phyloP scores from a whole-genome alignment of 352 stramenopile species.

The Pelagophyceae sp. region DNA sequence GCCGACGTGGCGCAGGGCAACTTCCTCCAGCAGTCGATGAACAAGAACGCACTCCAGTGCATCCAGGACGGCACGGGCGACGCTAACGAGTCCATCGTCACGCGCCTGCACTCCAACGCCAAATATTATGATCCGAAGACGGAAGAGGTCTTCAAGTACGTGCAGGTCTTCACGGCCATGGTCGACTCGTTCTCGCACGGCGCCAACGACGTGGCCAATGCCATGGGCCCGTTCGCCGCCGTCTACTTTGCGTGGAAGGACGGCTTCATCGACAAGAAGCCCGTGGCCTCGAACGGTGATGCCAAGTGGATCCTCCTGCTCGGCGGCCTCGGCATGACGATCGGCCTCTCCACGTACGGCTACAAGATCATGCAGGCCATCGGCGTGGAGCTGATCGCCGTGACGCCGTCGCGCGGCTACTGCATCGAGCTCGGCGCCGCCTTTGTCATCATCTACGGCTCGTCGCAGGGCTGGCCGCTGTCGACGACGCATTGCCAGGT shows the following conservation, averaged over 20 bases:
- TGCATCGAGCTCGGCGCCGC: no score
- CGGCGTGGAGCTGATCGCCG: constrained; percentile 42
- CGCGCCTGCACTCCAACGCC: constrained; percentile 32
- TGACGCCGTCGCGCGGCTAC: no score
- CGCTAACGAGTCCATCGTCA: constrained; percentile 24
- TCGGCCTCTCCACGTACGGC: no score
- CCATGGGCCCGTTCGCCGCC: no score
- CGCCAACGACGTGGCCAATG: no score
- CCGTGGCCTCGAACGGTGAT: no score
- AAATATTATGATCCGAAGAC: no score
- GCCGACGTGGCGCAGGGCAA: neutral
- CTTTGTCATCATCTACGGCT: no score
- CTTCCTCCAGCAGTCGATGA: constrained; percentile 35
- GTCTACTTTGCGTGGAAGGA: constrained; percentile 66
- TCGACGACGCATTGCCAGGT: no score
- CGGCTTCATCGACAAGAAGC: constrained; percentile 33
- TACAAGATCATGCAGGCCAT: no score
- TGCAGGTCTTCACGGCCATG: constrained; percentile 60
- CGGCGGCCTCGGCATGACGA: constrained; percentile 49
- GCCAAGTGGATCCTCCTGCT: constrained; percentile 56
- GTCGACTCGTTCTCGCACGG: constrained; percentile 60
- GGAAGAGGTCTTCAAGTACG: constrained; percentile 57
- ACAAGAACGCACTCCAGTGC: constrained; percentile 35
- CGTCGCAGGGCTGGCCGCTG: no score
- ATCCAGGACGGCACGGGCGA: constrained; percentile 5